These are phyloP conservation scores for Fusarium robinianum DNA, from an alignment of 2,329 filamentous ascomycete species.

Conservation along the genomic window DNA sequence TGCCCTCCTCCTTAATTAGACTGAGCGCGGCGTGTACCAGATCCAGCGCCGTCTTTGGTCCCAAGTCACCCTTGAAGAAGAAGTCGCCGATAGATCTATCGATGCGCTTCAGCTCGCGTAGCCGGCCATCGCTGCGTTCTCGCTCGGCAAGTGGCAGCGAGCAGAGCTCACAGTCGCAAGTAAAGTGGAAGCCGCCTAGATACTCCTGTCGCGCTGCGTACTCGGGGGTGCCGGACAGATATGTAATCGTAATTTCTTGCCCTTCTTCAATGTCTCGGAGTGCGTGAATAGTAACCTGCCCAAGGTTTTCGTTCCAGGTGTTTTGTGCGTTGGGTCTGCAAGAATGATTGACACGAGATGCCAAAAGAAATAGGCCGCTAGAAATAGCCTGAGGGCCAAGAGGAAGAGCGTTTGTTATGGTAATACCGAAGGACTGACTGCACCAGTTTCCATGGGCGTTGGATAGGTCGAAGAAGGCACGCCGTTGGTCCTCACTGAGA, in stretches of 20 bases:
- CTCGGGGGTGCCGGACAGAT: not conserved
- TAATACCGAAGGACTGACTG: constrained; percentile 4
- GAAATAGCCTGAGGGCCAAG: not conserved
- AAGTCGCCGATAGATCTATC: not conserved
- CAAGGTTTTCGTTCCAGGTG: constrained; percentile 28
- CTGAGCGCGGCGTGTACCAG: too few relatives aligned
- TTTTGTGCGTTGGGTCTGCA: constrained; percentile 35
- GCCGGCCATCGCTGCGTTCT: not conserved
- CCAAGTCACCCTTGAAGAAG: too few relatives aligned
- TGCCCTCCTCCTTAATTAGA: too few relatives aligned
- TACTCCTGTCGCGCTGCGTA: not conserved
- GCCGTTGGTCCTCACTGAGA: not conserved
- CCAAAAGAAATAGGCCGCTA: constrained; percentile 27
- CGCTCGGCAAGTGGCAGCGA: constrained; percentile 1
- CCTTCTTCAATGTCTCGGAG: constrained; percentile 30
- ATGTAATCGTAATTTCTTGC: constrained; percentile 34
- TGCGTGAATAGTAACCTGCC: constrained; percentile 31
- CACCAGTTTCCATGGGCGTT: not conserved
- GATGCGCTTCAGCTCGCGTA: constrained; percentile 2
- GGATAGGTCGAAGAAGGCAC: constrained; percentile 4
- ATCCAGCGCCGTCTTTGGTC: too few relatives aligned
- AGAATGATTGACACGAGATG: constrained; percentile 38
- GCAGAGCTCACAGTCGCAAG: constrained; percentile 15
- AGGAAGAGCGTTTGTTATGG: constrained; percentile 14
- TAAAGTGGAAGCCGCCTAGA: constrained; percentile 6